A percentile compares a stretch with the other conserved stretches of the same genome.
Conservation (phyloP, 2,329 filamentous ascomycete species). For the Aspergillus melleus region DNA sequence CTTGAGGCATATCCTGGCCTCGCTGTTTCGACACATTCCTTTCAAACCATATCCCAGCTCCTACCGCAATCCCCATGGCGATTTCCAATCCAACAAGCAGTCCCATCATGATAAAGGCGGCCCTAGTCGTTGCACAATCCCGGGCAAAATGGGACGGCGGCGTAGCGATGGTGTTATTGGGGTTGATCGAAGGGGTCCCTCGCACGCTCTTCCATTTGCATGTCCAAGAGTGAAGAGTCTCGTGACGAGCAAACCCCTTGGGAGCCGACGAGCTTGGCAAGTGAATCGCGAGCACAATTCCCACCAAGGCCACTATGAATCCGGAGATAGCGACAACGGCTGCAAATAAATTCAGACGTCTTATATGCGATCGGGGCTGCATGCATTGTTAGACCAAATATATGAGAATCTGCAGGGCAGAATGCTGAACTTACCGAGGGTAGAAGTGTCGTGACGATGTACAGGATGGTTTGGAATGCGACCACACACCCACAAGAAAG, state of each 20-base stretch:
- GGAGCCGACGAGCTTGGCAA: slow-evolving; percentile 31
- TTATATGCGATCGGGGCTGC: slow-evolving; percentile 38
- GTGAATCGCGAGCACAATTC: slow-evolving; percentile 36
- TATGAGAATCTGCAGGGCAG: background rate
- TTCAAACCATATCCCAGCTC: slow-evolving; percentile 33
- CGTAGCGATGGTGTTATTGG: slow-evolving; percentile 15
- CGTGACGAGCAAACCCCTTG: slow-evolving; percentile 30
- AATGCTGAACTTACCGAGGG: slow-evolving; percentile 33
- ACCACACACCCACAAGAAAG: slow-evolving; percentile 41
- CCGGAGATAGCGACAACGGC: slow-evolving; percentile 36
- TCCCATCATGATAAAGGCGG: slow-evolving; percentile 37
- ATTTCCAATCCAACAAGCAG: slow-evolving; percentile 36
- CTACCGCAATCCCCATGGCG: slow-evolving; percentile 32
- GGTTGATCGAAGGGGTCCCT: slow-evolving; percentile 9
- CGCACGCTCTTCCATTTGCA: slow-evolving; percentile 38
- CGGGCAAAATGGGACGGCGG: slow-evolving; percentile 38
- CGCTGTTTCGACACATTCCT: slow-evolving; percentile 30
- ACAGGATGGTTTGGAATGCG: slow-evolving; percentile 31
- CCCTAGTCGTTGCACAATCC: slow-evolving; percentile 39
- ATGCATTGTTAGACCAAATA: background rate
- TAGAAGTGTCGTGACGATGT: slow-evolving; percentile 33
- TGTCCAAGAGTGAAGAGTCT: slow-evolving; percentile 44
- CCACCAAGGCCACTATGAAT: slow-evolving; percentile 35
- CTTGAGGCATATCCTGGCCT: slow-evolving; percentile 20
- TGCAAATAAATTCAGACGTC: slow-evolving; percentile 34